These are phyloP conservation scores for Candida argentea DNA, from an alignment of 805 yeast species.

Conservation along the genomic window DNA sequence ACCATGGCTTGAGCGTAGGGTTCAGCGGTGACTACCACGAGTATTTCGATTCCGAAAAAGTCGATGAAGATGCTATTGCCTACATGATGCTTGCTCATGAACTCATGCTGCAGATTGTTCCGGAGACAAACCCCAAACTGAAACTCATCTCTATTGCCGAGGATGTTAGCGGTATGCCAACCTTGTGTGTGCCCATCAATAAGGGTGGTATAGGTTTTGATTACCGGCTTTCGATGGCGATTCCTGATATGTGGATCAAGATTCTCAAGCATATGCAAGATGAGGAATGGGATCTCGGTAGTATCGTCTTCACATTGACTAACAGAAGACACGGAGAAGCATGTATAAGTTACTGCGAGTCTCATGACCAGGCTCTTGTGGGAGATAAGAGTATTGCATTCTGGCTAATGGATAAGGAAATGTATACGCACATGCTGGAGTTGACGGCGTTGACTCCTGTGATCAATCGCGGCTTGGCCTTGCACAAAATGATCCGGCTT, in stretches of 20 bases:
- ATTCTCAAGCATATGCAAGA: slow-evolving; percentile 72
- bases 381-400: slow-evolving; percentile 96
- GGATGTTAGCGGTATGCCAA: slow-evolving; percentile 97
- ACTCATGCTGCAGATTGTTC: slow-evolving; percentile 47
- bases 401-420: slow-evolving; percentile 97
- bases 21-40: slow-evolving; percentile 91
- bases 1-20: slow-evolving; percentile 87
- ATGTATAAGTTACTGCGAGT: slow-evolving; percentile 87
- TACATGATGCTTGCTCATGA: slow-evolving; percentile 89
- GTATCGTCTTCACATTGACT: slow-evolving; percentile 70
- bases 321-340: slow-evolving; percentile 83
- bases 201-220: slow-evolving; percentile 91
- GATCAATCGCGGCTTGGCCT: slow-evolving; percentile 80
- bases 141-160: slow-evolving; percentile 79
- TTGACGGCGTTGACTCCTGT: slow-evolving; percentile 64
- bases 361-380: slow-evolving; percentile 95
- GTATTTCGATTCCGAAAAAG: slow-evolving; percentile 67
- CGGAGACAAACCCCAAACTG: slow-evolving; percentile 18
- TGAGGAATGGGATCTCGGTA: slow-evolving; percentile 86
- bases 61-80: slow-evolving; percentile 78
- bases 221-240: slow-evolving; percentile 90
- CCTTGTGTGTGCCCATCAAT: slow-evolving; percentile 64
- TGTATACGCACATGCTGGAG: slow-evolving; percentile 92
- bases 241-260: slow-evolving; percentile 99
- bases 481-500: slow-evolving; percentile 85